A percentile compares a stretch with the other conserved stretches of the same genome.
Evolutionary conservation across 371 early-diverging fungal species (phyloP).

Genomic region (Mitosporidium daphniae): DNA sequence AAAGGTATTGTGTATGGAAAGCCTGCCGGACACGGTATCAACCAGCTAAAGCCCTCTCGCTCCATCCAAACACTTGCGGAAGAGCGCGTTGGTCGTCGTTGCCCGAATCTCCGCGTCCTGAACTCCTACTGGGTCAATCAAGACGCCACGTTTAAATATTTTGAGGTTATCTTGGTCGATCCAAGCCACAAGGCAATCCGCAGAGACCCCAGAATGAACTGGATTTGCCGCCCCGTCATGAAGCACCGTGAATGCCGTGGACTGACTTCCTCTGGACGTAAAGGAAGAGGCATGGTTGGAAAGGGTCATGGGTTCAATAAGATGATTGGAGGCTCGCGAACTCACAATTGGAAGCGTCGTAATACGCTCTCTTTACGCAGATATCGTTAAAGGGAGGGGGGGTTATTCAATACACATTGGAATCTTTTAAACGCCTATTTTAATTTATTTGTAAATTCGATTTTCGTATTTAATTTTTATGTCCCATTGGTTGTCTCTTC

Average conservation of each 20-base stretch:
- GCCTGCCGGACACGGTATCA: conserved; percentile 80
- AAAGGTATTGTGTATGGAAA: conserved; percentile 93
- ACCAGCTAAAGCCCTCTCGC: conserved; percentile 75
- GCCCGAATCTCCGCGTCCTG: conserved; percentile 66
- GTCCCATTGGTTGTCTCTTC: no score
- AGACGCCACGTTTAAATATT: conserved; percentile 91
- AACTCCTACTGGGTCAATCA: conserved; percentile 95
- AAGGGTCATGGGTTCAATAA: conserved; percentile 94
- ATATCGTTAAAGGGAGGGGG: conserved; percentile 15
- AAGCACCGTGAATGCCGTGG: conserved; percentile 93
- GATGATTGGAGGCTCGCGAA: conserved; percentile 76
- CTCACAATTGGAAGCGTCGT: conserved; percentile 23
- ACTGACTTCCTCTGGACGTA: conserved; percentile 74
- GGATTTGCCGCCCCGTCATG: conserved; percentile 82
- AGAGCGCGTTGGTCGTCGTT: conserved; percentile 73
- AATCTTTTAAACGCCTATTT: no score
- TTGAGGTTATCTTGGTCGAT: conserved; percentile 89
- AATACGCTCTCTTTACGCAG: conserved; percentile 21
- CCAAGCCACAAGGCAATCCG: conserved; percentile 80
- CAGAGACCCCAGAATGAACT: conserved; percentile 85
- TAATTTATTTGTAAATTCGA: no score
- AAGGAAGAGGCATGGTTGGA: conserved; percentile 64
- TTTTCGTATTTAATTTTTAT: no score
- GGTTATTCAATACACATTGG: no score
- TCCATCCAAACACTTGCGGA: conserved; percentile 67